Base-by-base conservation (phyloP, 2,329 filamentous ascomycete genomes). In the Colletotrichum spaethianum region DNA sequence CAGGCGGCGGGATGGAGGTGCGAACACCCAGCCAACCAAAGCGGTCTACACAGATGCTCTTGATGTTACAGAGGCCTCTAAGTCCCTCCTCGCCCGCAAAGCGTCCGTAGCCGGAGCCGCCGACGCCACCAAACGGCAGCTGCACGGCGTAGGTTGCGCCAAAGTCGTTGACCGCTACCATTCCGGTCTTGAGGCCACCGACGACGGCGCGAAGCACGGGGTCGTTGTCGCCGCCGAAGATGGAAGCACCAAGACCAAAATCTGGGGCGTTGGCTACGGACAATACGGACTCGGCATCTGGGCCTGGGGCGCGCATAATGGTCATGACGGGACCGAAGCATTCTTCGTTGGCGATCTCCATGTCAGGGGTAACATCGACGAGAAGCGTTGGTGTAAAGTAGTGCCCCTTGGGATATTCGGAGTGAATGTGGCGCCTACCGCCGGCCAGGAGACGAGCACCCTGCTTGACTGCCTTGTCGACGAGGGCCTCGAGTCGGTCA, bases 161-260 rank as follows among this genome's bases (percentile, higher is more conserved):
- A 79, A 99, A 99, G 84, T 99, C 96, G 80, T 99, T 99, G 76
- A 99, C 90, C 31, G 94, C 91, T 0, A 98, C 94, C 93, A 98
- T 98, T 55, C 96, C 96, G 0, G 93, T 91, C 74, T 92, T 90
- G 63, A 98, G 87, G 31, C 90, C 89, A 26, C 83, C 83, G 1
- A 96, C 90, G 36, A 97, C 90, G 20, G 84, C 84, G 20, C 88
- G 82, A 1, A 98, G 85, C 61, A 90, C 87, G 1, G 86, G 85
- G 68, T 89, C 87, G 36, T 83, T 81, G 72, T 92, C 89, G 62
- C 88, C 86, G 42, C 95, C 96, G 81, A 97, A 98, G 46, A 99
- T 93, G 50, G 93, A 94, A 52, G 94, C 93, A 63, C 96, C 96
- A 53, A 99, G 93, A 3, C 93, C 95, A 80, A 96, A 98, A 63